Conservation (phyloP, 208 protist species). For the Trypanosoma lewisi region DNA sequence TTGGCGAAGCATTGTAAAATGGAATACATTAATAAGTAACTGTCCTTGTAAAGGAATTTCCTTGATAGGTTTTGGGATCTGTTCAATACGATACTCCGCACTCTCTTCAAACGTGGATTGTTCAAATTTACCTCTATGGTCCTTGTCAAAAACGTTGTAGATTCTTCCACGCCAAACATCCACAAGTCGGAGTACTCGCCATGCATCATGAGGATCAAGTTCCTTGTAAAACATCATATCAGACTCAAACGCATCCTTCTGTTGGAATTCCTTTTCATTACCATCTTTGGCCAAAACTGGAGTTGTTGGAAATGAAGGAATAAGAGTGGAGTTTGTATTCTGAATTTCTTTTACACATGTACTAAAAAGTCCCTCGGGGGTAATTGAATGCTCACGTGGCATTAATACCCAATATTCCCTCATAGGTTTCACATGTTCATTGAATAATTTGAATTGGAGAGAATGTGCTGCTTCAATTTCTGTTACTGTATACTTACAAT, state of each 20-base stretch:
- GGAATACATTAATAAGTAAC: conserved; percentile 66
- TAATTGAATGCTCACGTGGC: conserved; percentile 62
- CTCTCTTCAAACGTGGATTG: conserved; percentile 85
- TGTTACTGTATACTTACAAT: conserved; percentile 85
- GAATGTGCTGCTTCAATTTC: conserved; percentile 80
- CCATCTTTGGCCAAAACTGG: conserved; percentile 11
- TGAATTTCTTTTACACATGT: conserved; percentile 67
- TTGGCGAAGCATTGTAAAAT: conserved; percentile 76
- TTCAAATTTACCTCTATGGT: conserved; percentile 63
- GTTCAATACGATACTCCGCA: conserved; percentile 85
- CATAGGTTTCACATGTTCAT: conserved; percentile 57
- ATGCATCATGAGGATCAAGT: conserved; percentile 47
- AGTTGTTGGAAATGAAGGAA: conserved; percentile 15
- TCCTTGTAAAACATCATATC: conserved; percentile 36
- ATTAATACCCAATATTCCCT: conserved; percentile 84
- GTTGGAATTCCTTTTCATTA: conserved; percentile 16
- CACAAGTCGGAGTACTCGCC: conserved; percentile 68
- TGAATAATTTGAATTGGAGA: conserved; percentile 87
- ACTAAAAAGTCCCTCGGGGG: conserved; percentile 56
- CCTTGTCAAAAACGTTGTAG: conserved; percentile 81
- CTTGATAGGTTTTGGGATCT: conserved; percentile 52
- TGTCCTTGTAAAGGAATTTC: conserved; percentile 46
- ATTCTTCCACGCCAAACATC: conserved; percentile 84
- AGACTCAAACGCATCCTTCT: conserved; percentile 4
- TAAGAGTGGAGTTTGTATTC: conserved; percentile 22